Conservation (phyloP, 1,139 yeast genomes). For the Tardiomyces digboiensis region DNA sequence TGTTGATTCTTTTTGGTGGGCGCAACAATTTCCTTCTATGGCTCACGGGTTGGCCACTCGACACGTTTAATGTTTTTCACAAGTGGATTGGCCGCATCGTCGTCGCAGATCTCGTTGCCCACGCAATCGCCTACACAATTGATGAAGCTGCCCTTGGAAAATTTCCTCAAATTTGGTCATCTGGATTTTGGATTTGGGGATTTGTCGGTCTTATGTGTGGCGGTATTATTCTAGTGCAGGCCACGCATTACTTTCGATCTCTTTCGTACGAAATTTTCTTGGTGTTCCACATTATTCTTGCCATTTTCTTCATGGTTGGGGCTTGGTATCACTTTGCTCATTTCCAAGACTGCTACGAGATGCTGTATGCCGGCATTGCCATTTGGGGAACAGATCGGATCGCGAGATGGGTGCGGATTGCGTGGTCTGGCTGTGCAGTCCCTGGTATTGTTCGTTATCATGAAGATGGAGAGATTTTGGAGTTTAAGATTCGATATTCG, state of each 20-base stretch:
- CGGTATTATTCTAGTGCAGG: constrained; percentile 20
- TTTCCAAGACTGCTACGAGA: constrained; percentile 25
- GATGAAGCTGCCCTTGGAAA: neutral
- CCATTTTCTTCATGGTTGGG: constrained; percentile 42
- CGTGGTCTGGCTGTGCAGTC: neutral
- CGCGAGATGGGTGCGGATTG: constrained; percentile 28
- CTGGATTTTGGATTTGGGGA: constrained; percentile 23
- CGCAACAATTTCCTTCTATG: constrained; percentile 49
- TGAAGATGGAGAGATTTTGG: neutral
- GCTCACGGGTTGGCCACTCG: constrained; percentile 51
- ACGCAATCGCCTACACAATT: constrained; percentile 12
- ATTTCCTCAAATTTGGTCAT: neutral
- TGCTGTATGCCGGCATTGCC: constrained; percentile 26
- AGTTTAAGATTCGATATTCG: neutral
- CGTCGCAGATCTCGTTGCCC: constrained; percentile 33
- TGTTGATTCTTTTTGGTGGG: constrained; percentile 49
- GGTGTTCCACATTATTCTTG: constrained; percentile 37
- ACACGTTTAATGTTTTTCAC: constrained; percentile 50
- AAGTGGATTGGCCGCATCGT: constrained; percentile 48
- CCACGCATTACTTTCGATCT: constrained; percentile 24
- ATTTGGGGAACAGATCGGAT: constrained; percentile 36
- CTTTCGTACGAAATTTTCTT: constrained; percentile 36
- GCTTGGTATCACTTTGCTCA: constrained; percentile 33
- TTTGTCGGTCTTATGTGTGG: constrained; percentile 24
- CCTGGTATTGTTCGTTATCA: constrained; percentile 3